A percentile compares a stretch with the other conserved stretches of the same genome.
phyloP scores from a whole-genome alignment of 164 flowering plant genomes.

The Dillenia suffruticosa region DNA sequence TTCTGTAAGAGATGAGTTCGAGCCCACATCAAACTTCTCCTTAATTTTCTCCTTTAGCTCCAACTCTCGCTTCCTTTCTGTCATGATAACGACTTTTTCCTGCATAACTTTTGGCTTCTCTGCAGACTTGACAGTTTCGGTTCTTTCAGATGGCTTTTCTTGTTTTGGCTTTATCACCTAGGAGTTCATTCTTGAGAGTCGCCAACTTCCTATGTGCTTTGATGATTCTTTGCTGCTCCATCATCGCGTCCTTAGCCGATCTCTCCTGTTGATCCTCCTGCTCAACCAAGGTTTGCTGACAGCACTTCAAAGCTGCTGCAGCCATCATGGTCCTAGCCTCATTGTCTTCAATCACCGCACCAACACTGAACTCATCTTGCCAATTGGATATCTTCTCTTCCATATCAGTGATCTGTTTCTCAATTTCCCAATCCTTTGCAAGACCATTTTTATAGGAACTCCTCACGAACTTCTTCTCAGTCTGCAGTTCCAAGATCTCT shows the following conservation, averaged over 20 bases:
- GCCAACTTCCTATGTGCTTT: slow-evolving; percentile 34
- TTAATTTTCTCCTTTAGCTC: slow-evolving; percentile 30
- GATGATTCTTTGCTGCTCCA: slow-evolving; percentile 36
- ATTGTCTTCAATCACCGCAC: slow-evolving; percentile 53
- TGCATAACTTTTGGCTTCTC: slow-evolving; percentile 16
- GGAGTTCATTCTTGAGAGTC: slow-evolving; percentile 26
- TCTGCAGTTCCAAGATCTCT: slow-evolving; percentile 52
- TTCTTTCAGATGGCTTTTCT: slow-evolving; percentile 6
- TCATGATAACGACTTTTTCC: slow-evolving; percentile 12
- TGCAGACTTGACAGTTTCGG: slow-evolving; percentile 4
- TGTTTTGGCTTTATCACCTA: slow-evolving; percentile 5
- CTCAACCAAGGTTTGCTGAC: slow-evolving; percentile 48
- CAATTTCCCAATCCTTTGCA: slow-evolving; percentile 60
- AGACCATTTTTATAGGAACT: slow-evolving; percentile 55
- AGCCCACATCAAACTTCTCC: slow-evolving; percentile 30
- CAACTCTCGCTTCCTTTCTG: slow-evolving; percentile 16
- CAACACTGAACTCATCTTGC: slow-evolving; percentile 61
- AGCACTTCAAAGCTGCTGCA: slow-evolving; percentile 57
- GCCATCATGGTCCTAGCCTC: slow-evolving; percentile 77
- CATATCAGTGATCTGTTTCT: slow-evolving; percentile 42
- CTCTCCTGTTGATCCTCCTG: slow-evolving; percentile 52
- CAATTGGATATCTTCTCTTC: slow-evolving; percentile 42
- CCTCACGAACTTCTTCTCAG: slow-evolving; percentile 71
- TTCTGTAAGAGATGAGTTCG: slow-evolving; percentile 31
- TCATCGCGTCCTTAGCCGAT: slow-evolving; percentile 36